Percentiles rank a stretch among this genome's conserved stretches.
Evolutionary conservation across 2,329 filamentous ascomycete species (phyloP).

Genomic region (Alternaria hordeiaustralica): DNA sequence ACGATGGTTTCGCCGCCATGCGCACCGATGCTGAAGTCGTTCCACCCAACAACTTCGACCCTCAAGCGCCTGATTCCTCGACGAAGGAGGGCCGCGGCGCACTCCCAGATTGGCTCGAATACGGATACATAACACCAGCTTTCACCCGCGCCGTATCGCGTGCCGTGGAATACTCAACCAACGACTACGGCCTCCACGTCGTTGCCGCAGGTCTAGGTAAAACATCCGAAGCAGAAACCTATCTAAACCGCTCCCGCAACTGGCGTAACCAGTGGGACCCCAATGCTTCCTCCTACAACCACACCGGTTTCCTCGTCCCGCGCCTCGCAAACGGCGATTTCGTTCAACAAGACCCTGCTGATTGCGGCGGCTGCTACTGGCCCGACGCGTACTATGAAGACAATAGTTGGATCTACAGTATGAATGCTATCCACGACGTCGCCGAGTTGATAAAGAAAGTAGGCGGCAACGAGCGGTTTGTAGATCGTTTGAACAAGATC

Average conservation of each 20-base stretch:
- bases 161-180: conserved; percentile 71
- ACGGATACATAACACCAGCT: conserved; percentile 69
- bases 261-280: conserved; percentile 77
- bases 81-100: conserved; percentile 73
- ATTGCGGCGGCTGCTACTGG: conserved; percentile 72
- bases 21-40: conserved; percentile 69
- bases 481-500: conserved; percentile 65
- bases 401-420: conserved; percentile 69
- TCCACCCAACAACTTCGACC: conserved; percentile 65
- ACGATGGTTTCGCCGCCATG: conserved; percentile 60
- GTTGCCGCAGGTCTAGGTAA: conserved; percentile 67
- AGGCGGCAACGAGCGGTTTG: conserved; percentile 64
- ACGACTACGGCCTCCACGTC: conserved; percentile 72
- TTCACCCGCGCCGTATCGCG: conserved; percentile 68
- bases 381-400: conserved; percentile 66
- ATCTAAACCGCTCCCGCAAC: conserved; percentile 68
- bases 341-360: conserved; percentile 56
- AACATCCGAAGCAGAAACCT: conserved; percentile 60
- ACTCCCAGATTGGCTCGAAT: conserved; percentile 70
- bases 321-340: conserved; percentile 60
- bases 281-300: conserved; percentile 63
- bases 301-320: conserved; percentile 71
- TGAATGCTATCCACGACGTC: conserved; percentile 73
- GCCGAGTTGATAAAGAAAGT: conserved; percentile 59
- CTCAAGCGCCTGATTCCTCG: conserved; percentile 62